phyloP scores from a whole-genome alignment of 306 rosid genomes.

The Cucurbita maxima region DNA sequence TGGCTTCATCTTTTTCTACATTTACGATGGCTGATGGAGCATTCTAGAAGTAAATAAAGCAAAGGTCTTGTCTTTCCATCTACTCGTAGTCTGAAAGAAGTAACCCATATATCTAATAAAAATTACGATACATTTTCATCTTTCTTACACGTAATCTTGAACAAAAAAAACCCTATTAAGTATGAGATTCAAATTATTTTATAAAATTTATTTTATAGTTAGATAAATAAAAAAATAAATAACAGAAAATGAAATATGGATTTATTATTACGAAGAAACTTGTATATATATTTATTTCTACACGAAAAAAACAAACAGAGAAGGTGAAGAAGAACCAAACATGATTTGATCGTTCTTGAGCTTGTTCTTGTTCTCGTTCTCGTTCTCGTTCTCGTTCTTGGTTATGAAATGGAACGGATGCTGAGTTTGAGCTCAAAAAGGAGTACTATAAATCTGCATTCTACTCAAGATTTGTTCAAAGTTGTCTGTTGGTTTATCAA shows the following conservation, averaged over 20 bases:
- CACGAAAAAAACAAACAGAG: neutral
- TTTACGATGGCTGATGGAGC: too few relatives aligned
- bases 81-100: too few relatives aligned
- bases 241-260: neutral
- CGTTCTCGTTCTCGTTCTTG: neutral
- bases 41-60: too few relatives aligned
- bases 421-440: slow-evolving; percentile 11
- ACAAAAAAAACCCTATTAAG: too few relatives aligned
- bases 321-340: neutral
- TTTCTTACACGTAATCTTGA: too few relatives aligned
- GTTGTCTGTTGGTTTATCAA: slow-evolving; percentile 60
- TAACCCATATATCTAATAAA: too few relatives aligned
- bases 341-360: neutral
- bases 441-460: slow-evolving; percentile 60
- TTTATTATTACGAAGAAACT: neutral
- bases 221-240: too few relatives aligned
- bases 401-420: neutral
- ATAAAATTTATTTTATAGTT: too few relatives aligned
- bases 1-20: too few relatives aligned
- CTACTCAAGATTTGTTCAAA: slow-evolving; percentile 77
- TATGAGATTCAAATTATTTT: too few relatives aligned
- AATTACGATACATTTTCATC: too few relatives aligned
- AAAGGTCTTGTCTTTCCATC: too few relatives aligned
- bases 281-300: neutral
- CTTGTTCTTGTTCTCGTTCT: neutral